Evolutionary conservation across 106 monocot species (phyloP).

Genomic region (Platanthera guangdongensis): DNA sequence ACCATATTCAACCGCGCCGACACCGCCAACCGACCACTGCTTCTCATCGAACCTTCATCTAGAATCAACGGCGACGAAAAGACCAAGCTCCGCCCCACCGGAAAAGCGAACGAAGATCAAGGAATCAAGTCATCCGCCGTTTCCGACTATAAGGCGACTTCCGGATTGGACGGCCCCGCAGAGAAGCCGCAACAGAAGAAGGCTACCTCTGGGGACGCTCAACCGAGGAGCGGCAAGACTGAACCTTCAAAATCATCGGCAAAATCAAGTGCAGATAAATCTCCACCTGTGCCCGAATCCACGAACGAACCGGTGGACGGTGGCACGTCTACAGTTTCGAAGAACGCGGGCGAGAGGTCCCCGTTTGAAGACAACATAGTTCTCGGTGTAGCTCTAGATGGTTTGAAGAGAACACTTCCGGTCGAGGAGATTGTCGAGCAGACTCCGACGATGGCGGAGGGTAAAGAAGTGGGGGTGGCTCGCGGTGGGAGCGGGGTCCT

Average conservation of each 20-base stretch:
- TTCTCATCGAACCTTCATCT: conserved; percentile 53
- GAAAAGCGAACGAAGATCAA: conserved; percentile 36
- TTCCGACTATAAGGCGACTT: conserved; percentile 27
- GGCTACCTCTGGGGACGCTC: conserved; percentile 15
- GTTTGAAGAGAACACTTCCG: conserved; percentile 54
- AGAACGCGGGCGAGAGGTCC: conserved; percentile 23
- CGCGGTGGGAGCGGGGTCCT: conserved; percentile 26
- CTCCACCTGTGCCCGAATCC: neutral
- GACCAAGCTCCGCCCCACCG: conserved; percentile 26
- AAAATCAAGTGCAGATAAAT: conserved; percentile 15
- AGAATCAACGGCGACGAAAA: conserved; percentile 56
- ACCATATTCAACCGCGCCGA: conserved; percentile 34
- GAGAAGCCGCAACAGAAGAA: conserved; percentile 43
- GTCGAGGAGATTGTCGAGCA: conserved; percentile 32
- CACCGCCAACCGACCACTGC: conserved; percentile 41
- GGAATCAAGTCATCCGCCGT: conserved; percentile 16
- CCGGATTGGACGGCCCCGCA: conserved; percentile 16
- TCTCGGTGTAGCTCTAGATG: conserved; percentile 55
- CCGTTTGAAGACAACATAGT: conserved; percentile 60
- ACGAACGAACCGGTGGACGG: conserved; percentile 1
- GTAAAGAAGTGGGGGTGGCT: conserved; percentile 29
- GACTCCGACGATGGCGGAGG: conserved; percentile 16
- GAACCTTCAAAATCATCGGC: conserved; percentile 13
- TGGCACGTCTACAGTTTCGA: neutral
- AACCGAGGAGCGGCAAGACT: conserved; percentile 9